Base-by-base conservation (phyloP, 192 early-diverging fungal genomes). In the Mortierella hygrophila region DNA sequence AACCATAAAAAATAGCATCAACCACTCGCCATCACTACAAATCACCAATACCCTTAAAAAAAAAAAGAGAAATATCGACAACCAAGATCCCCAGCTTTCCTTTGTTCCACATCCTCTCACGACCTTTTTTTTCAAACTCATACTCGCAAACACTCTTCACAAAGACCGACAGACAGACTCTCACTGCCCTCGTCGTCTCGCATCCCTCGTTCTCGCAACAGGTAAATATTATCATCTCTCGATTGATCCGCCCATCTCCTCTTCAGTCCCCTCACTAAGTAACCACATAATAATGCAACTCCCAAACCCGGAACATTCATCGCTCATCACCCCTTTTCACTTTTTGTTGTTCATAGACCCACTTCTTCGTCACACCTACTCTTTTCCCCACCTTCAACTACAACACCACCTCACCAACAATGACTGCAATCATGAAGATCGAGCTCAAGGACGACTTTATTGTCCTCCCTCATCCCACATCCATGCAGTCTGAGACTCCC, bases 361-460 rank as follows among this genome's bases (percentile, higher is more conserved):
- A 13, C 2, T 60, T 60, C 57, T 32, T 65, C 15, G 44, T 13
- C 21, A 15, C 47, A 35, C 20, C 7, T 57, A 23, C 74, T 37
- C 79, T 52, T 20, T 35, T 41, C 37, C 60, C 41, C 76, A 69
- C 54, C 15, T 6, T 40, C 35, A 70, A 55, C 40, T 71, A 41
- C 44, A 46, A n/a, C 11, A 41, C 26, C 35, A 11, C 16, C 38
- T 38, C 16, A 54, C 23, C 15, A 72, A 69, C 49, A 80, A 86
- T 81, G 75, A 57, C 79, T 68, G 60, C 79, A 40, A 74, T 68
- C 57, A 73, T 86, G 75, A 86, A 77, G 54, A 78, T 86, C 52
- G 75, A 81, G 40, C 72, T 86, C 74, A 79, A 86, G 20, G 75
- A 72, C 44, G 47, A 63, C 35, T 86, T 80, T 49, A 26, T 86